Evolutionary conservation across 805 yeast genomes (phyloP), one percentile per base, ranked within the genome.

Genomic region (Pichia sporocuriosa): DNA sequence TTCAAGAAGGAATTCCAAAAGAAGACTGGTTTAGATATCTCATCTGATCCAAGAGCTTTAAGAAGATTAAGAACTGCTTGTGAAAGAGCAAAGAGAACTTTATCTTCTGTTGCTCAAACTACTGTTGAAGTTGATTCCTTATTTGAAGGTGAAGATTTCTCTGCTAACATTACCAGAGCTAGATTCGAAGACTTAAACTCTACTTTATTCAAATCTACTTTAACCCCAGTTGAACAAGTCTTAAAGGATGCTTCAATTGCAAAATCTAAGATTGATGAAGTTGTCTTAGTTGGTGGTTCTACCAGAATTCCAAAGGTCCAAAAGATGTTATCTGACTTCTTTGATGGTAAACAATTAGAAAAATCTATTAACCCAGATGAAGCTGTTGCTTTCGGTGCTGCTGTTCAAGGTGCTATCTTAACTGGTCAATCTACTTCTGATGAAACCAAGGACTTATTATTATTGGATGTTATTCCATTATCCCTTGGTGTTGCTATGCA

Each of bases 371-470:
- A 88, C 88, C 97, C 97, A 56, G 97, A 88, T 76, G 97, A 88
- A 78, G 97, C 97, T 65, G 97, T 88, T 69, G 97, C 96, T 63
- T 87, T 87, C 78, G 97, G 97, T 82, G 97, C 97, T 63, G 97
- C 97, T 63, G 97, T 89, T 61, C 97, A 89, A 77, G 97, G 96
- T 75, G 97, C 97, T 66, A 86, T 90, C 73, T 79, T 89, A 71
- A 84, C 96, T 57, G 96, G 96, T 75, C 79, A 76, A 55, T 88
- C 86, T 50, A 81, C 87, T 53, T 79, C 84, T 56, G 93, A 83
- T 51, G 95, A 87, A 70, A 88, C 96, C 68, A 87, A 89, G 73
- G 96, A 87, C 73, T 79, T 89, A 68, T 81, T 90, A 61, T 80
- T 89, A 67, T 81, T 89, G 72, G 97, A 89, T 76, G 97, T 90